Conservation (phyloP, 2,329 filamentous ascomycete species). For the Neofusicoccum laricinum region DNA sequence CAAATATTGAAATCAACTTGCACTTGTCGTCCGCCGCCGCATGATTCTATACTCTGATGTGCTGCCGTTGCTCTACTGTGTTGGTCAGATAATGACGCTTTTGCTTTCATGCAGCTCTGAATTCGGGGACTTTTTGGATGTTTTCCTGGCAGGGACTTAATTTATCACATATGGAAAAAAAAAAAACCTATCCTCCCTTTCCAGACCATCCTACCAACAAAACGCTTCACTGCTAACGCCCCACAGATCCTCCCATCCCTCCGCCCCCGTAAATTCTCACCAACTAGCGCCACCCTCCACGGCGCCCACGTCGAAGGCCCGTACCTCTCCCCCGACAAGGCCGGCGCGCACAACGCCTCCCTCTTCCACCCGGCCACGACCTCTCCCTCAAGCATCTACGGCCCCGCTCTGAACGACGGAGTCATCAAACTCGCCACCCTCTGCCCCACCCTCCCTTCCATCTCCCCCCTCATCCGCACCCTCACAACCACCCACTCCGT, state of each 20-base stretch:
- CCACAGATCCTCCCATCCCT: conserved; percentile 48
- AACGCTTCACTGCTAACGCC: neutral
- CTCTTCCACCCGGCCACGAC: conserved; percentile 42
- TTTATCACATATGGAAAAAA: too few relatives aligned
- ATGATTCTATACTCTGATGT: too few relatives aligned
- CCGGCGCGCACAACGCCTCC: conserved; percentile 51
- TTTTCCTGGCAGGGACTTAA: too few relatives aligned
- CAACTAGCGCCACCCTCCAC: conserved; percentile 47
- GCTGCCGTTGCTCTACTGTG: too few relatives aligned
- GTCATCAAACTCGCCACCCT: conserved; percentile 51
- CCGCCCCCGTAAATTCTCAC: conserved; percentile 39
- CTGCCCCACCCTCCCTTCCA: conserved; percentile 50
- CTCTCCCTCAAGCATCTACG: conserved; percentile 42
- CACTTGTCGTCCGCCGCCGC: too few relatives aligned
- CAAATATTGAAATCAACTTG: neutral
- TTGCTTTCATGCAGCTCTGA: too few relatives aligned
- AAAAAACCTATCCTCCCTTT: too few relatives aligned
- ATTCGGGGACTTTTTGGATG: too few relatives aligned
- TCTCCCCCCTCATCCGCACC: conserved; percentile 40
- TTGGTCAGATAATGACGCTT: too few relatives aligned
- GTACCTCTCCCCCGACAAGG: conserved; percentile 52
- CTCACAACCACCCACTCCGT: conserved; percentile 40
- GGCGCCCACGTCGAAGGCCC: conserved; percentile 58
- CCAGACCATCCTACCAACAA: neutral
- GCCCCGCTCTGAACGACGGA: conserved; percentile 32